Evolutionary conservation across 2,329 filamentous ascomycete species (phyloP).

Genomic region (Penicillium sp.): DNA sequence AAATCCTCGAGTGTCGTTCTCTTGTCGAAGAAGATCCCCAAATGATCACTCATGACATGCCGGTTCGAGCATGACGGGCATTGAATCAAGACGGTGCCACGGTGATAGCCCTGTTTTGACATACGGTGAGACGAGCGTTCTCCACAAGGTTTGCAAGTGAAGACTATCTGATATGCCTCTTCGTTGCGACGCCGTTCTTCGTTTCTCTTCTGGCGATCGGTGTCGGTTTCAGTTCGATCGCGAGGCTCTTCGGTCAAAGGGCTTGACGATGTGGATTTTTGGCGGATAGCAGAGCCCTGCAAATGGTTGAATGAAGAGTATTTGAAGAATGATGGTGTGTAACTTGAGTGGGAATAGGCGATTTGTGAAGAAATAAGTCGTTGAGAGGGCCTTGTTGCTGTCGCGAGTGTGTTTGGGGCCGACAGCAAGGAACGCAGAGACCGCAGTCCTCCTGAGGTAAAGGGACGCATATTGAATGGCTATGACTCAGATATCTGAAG

Average conservation of each 20-base stretch:
- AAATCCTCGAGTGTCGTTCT: conserved; percentile 41
- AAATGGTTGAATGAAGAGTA: conserved; percentile 4
- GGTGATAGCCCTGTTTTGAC: conserved; percentile 92
- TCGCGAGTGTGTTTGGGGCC: conserved; percentile 12
- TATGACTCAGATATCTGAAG: too few species aligned
- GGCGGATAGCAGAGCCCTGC: conserved; percentile 14
- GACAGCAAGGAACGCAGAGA: conserved; percentile 11
- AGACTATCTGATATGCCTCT: conserved; percentile 79
- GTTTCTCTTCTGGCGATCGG: conserved; percentile 31
- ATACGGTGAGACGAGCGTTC: conserved; percentile 75
- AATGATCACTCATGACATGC: conserved; percentile 87
- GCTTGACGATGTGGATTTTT: conserved; percentile 28
- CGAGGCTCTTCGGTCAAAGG: conserved; percentile 31
- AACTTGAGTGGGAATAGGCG: not conserved
- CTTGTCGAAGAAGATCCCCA: conserved; percentile 53
- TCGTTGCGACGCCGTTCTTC: conserved; percentile 37
- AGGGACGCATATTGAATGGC: conserved; percentile 10
- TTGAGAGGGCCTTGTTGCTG: conserved; percentile 11
- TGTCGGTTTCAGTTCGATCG: conserved; percentile 22
- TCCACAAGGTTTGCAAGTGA: conserved; percentile 85
- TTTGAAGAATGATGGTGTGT: conserved; percentile 2
- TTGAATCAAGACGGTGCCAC: conserved; percentile 79
- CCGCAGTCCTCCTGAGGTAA: conserved; percentile 20
- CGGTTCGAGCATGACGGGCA: conserved; percentile 81
- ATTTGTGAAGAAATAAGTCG: conserved; percentile 18